These are phyloP conservation scores for Amniculicola lignicola DNA, from an alignment of 495 filamentous ascomycete species.

Conservation along the genomic window DNA sequence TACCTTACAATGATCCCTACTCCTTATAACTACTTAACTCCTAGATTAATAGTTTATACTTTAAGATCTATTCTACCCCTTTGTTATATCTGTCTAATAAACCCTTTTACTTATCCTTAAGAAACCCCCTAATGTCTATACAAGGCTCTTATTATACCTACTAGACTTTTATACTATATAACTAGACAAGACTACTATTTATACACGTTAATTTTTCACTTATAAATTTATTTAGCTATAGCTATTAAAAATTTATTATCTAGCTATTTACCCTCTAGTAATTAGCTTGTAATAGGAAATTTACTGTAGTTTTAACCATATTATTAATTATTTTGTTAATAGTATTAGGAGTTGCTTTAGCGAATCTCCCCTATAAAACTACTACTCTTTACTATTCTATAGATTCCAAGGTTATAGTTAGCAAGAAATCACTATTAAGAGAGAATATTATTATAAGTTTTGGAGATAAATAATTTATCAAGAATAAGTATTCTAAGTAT, in stretches of 20 bases:
- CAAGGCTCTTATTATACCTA: too few relatives aligned
- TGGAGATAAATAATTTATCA: neutral
- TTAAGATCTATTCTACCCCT: too few relatives aligned
- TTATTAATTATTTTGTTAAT: slow-evolving; percentile 3
- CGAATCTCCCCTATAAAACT: slow-evolving; percentile 2
- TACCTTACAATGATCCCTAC: too few relatives aligned
- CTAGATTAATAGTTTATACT: too few relatives aligned
- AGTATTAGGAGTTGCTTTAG: neutral
- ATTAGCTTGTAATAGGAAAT: slow-evolving; percentile 2
- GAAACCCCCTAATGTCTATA: too few relatives aligned
- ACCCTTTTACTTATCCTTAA: too few relatives aligned
- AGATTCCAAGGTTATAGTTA: slow-evolving; percentile 1
- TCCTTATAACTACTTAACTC: too few relatives aligned
- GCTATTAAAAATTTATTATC: neutral
- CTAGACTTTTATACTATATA: too few relatives aligned
- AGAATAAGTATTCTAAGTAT: neutral
- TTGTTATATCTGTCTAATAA: too few relatives aligned
- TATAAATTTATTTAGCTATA: neutral
- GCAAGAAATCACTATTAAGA: neutral
- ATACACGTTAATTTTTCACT: slow-evolving; percentile 4
- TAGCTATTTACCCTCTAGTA: slow-evolving; percentile 4
- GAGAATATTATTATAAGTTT: neutral
- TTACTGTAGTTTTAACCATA: slow-evolving; percentile 9
- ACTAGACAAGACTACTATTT: slow-evolving; percentile 5
- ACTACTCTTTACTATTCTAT: neutral